A percentile compares a stretch with the other conserved stretches of the same genome.
Evolutionary conservation across 176 grass and related monocot species (phyloP).

Genomic region (Bonia amplexicaulis): DNA sequence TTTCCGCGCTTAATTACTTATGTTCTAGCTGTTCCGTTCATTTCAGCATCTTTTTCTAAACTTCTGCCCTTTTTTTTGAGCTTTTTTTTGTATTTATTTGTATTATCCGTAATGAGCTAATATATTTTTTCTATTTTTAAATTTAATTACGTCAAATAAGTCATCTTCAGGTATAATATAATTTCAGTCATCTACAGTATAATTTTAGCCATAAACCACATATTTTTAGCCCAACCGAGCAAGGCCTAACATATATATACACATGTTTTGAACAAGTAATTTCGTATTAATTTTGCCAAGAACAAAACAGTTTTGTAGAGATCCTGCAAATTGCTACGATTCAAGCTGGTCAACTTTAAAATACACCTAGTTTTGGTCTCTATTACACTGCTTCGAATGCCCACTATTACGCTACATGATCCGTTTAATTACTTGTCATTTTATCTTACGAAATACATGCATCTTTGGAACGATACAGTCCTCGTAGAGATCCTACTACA

Average conservation of each 20-base stretch:
- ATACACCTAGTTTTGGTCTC: background rate
- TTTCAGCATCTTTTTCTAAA: no score
- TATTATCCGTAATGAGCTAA: no score
- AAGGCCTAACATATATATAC: no score
- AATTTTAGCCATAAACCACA: no score
- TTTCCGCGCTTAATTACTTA: no score
- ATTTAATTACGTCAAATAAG: no score
- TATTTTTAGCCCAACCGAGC: no score
- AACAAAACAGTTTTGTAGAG: background rate
- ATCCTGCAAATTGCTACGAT: background rate
- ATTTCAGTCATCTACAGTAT: fast-evolving
- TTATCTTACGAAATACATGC: background rate
- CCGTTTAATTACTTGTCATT: background rate
- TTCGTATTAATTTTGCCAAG: background rate
- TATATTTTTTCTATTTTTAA: no score
- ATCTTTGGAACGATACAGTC: background rate
- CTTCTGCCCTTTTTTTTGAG: no score
- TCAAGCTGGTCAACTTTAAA: background rate
- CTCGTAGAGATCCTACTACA: background rate
- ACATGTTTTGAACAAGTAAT: background rate
- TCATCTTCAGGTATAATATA: no score
- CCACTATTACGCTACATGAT: background rate
- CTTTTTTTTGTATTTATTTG: fast-evolving
- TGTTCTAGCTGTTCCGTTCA: no score
- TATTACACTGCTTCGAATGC: no score